phyloP scores from a whole-genome alignment of 306 rosid genomes.

The Dalbergia cultrata region DNA sequence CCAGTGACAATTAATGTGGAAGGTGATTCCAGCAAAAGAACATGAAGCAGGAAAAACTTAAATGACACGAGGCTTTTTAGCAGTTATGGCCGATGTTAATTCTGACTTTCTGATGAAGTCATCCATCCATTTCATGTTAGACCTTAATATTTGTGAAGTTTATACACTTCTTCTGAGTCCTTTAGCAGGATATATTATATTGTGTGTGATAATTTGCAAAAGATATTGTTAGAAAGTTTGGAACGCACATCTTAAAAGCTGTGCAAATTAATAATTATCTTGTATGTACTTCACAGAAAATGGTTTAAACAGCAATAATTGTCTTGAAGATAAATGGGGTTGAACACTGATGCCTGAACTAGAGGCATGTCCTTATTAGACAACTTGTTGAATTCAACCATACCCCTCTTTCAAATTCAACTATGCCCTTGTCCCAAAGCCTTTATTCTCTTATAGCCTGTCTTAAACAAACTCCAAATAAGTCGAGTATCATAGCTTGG shows the following conservation, averaged over 20 bases:
- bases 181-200: background rate
- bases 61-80: background rate
- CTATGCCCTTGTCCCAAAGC: background rate
- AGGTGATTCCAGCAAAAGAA: conserved; percentile 1
- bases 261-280: background rate
- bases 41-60: conserved; percentile 19
- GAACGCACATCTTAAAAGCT: background rate
- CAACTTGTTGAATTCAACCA: background rate
- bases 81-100: background rate
- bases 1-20: conserved; percentile 44
- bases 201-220: background rate
- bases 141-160: conserved; percentile 7
- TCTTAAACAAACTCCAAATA: background rate
- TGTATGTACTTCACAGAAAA: background rate
- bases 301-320: background rate
- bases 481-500: conserved; percentile 4
- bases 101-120: background rate
- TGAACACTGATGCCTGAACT: conserved; percentile 6
- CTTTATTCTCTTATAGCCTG: background rate
- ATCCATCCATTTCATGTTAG: conserved; percentile 6
- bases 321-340: background rate
- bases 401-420: background rate
- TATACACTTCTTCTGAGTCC: background rate
- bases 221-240: background rate
- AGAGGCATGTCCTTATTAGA: background rate